Evolutionary conservation across 352 stramenopile genomes (phyloP), one percentile per base, ranked within the genome.

Genomic region (Globisporangium polare): DNA sequence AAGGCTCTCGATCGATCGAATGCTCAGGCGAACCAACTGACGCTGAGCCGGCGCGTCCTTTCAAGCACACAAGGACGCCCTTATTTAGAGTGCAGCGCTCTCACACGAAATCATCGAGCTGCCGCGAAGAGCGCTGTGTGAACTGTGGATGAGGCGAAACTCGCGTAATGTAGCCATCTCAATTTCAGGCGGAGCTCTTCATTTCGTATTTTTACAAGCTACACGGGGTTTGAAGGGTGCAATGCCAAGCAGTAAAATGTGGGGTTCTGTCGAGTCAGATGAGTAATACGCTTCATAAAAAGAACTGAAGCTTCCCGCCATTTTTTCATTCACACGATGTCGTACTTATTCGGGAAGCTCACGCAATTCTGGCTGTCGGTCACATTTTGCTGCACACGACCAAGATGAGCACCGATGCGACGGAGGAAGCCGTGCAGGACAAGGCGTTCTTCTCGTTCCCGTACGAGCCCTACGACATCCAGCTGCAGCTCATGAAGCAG

Each of bases 401-500:
- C 13, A 58, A 52, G 24, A 53, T 60, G 31, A 45, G 39, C 17
- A 26, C 39, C 3, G 18, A 33, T 18, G 43, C 17, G 18, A 45
- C 45, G 29, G 46, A 50, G 15, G 47, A 22, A 15, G 46, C 31
- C 22, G 18, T 45, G 52, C 64, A 70, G 71, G 72, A 90, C 66
- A 63, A 77, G 47, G 65, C 33, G 49, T 94, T 90, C 67, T 92
- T 94, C 72, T 89, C 81, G 53, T 97, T 97, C 60, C 90, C 89
- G 22, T 97, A 94, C 66, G 69, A 89, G 31, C 89, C 91, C 37
- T 97, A 97, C 60, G 69, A 73, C n/a, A 96, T 96, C 60, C 91
- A 97, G 55, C 43, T 95, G 45, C 69, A 92, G 20, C 77, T 97
- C 29, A 97, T 97, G 90, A 74, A 72, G 20, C 80, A 92, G 67